phyloP scores from a whole-genome alignment of 345 rosid genomes.

The Psidium friedrichsthalianum region DNA sequence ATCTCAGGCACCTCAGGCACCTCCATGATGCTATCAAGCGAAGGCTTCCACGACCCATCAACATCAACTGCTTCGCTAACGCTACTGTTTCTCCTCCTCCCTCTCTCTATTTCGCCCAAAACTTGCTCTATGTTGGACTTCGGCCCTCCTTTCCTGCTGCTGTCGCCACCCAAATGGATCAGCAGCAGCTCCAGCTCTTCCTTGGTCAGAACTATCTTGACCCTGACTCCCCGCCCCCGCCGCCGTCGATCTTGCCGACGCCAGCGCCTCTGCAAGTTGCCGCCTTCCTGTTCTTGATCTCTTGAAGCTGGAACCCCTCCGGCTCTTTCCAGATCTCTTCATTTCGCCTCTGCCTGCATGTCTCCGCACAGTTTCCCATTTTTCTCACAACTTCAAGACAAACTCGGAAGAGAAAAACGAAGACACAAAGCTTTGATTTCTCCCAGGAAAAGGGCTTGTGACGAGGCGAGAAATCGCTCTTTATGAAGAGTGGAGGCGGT shows the following conservation, averaged over 20 bases:
- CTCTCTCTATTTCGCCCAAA: conserved; percentile 31
- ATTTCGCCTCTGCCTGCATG: neutral
- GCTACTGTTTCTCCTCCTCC: neutral
- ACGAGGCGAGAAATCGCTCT: neutral
- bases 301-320: neutral
- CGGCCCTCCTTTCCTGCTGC: conserved; percentile 12
- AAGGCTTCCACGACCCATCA: conserved; percentile 42
- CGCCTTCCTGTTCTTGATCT: neutral
- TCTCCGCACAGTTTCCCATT: conserved; percentile 42
- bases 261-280: neutral
- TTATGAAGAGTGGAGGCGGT: neutral
- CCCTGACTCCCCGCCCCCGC: conserved; percentile 28
- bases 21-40: conserved; percentile 52
- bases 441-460: neutral
- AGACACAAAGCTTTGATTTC: neutral
- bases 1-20: conserved; percentile 25
- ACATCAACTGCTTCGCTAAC: neutral
- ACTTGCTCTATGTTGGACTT: conserved; percentile 15
- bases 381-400: neutral
- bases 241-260: conserved; percentile 9
- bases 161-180: conserved; percentile 11
- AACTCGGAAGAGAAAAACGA: neutral
- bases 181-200: conserved; percentile 62
- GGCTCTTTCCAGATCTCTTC: neutral
- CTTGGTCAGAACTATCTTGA: conserved; percentile 66